Base-by-base conservation (phyloP, 768 basidiomycete species). In the Kwoniella pini region DNA sequence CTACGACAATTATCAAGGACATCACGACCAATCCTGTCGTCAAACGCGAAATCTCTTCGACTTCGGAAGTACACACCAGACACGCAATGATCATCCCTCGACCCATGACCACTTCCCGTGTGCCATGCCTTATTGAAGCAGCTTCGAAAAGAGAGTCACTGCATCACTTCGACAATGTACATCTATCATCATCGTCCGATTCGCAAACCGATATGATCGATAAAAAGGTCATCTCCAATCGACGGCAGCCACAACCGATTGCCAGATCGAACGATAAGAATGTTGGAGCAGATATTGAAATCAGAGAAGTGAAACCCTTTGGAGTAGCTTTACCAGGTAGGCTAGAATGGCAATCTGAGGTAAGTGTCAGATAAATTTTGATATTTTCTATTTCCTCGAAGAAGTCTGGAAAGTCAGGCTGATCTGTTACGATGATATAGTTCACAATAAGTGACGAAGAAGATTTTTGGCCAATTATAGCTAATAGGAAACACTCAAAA, bases 391-490 rank as follows among this genome's bases (percentile, higher is more conserved):
- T n/a, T n/a, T n/a, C n/a, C n/a, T n/a, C n/a, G n/a, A n/a, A n/a
- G n/a, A n/a, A n/a, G n/a, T n/a, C n/a, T n/a, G n/a, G n/a, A n/a
- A n/a, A n/a, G n/a, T n/a, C n/a, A n/a, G n/a, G n/a, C n/a, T n/a
- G n/a, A n/a, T n/a, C n/a, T n/a, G n/a, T n/a, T n/a, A n/a, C n/a
- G n/a, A n/a, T n/a, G n/a, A n/a, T n/a, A 12, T 24, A 65, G 65
- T 66, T 63, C 53, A 60, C 63, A 12, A 30, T 64, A 9, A 57
- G n/a, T 7, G 63, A 64, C 38, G 60, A 65, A 27, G 63, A 62
- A 36, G 62, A 67, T 27, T 65, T 67, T 27, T 65, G 66, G 66
- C 60, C 57, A 3, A 50, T 62, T 46, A 66, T 65, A n/a, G 63
- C 63, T 19, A 42, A 38, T 15, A 56, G 64, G 56, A 62, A 50